phyloP scores from a whole-genome alignment of 2,329 filamentous ascomycete species.

The Ilyonectria mors-panacis region DNA sequence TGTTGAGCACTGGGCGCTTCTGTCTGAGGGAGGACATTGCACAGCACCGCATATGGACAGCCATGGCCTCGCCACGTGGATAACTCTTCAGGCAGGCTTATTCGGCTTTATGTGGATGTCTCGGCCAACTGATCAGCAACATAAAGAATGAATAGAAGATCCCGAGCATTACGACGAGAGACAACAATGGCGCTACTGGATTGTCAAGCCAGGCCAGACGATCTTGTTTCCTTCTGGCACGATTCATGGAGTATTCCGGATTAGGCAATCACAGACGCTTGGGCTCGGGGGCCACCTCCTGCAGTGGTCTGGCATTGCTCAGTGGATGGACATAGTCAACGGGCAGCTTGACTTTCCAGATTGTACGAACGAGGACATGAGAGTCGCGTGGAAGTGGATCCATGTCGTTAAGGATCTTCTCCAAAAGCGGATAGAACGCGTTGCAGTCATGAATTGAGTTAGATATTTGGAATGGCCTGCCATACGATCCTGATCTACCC shows the following conservation, averaged over 20 bases:
- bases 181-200: conserved; percentile 51
- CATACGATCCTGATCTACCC: conserved; percentile 10
- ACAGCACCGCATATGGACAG: conserved; percentile 54
- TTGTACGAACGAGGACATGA: conserved; percentile 6
- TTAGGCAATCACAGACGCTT: conserved; percentile 46
- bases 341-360: conserved; percentile 6
- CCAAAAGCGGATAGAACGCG: conserved; percentile 2
- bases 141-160: conserved; percentile 33
- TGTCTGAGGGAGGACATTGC: conserved; percentile 53
- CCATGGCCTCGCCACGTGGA: conserved; percentile 53
- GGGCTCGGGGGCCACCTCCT: conserved; percentile 53
- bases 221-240: conserved; percentile 54
- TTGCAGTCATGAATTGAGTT: not conserved
- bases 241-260: conserved; percentile 54
- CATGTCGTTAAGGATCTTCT: conserved; percentile 4
- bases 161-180: too few relatives aligned
- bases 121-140: conserved; percentile 40
- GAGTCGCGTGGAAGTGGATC: conserved; percentile 3
- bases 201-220: conserved; percentile 53
- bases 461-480: conserved; percentile 3
- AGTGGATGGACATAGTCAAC: conserved; percentile 46
- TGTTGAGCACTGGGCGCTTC: conserved; percentile 51
- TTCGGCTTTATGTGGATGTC: conserved; percentile 52
- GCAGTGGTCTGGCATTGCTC: conserved; percentile 52
- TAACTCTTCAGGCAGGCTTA: conserved; percentile 47